These are phyloP conservation scores for Coleophoma crateriformis DNA, from an alignment of 2,329 filamentous ascomycete species.

Conservation along the genomic window DNA sequence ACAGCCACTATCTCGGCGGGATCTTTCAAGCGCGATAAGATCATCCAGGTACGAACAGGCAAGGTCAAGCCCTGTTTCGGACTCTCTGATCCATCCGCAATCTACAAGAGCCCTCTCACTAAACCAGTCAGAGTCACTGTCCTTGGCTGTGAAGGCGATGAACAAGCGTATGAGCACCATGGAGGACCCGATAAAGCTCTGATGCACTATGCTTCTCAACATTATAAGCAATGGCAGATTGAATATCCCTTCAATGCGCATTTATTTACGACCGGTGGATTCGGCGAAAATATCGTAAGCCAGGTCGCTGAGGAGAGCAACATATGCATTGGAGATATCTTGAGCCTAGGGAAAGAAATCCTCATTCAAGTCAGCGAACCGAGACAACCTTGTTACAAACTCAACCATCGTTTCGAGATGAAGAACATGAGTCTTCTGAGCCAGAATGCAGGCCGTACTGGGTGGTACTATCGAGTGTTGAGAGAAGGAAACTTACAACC, in stretches of 20 bases:
- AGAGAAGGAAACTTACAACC: slow-evolving; percentile 43
- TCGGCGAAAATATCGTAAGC: slow-evolving; percentile 59
- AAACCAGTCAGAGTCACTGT: slow-evolving; percentile 1
- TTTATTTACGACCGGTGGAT: slow-evolving; percentile 49
- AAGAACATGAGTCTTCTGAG: slow-evolving; percentile 54
- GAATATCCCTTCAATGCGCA: slow-evolving; percentile 45
- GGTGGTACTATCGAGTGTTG: slow-evolving; percentile 60
- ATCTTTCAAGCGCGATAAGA: background rate
- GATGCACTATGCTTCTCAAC: slow-evolving; percentile 46
- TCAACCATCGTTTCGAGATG: slow-evolving; percentile 60
- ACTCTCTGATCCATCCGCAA: slow-evolving; percentile 1
- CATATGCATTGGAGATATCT: slow-evolving; percentile 57
- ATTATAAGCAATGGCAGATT: slow-evolving; percentile 48
- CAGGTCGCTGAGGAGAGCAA: slow-evolving; percentile 53
- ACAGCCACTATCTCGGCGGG: background rate
- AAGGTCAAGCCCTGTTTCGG: slow-evolving; percentile 3
- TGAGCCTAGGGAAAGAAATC: slow-evolving; percentile 34
- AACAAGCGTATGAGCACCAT: slow-evolving; percentile 28
- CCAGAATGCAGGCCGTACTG: slow-evolving; percentile 49
- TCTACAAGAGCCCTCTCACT: slow-evolving; percentile 1
- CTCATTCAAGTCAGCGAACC: background rate
- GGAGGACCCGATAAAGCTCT: slow-evolving; percentile 42
- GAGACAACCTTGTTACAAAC: slow-evolving; percentile 43
- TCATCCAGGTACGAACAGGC: slow-evolving; percentile 6
- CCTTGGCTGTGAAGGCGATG: slow-evolving; percentile 6